Conservation (phyloP, 352 stramenopile species). For the Phytophthora tubulina region DNA sequence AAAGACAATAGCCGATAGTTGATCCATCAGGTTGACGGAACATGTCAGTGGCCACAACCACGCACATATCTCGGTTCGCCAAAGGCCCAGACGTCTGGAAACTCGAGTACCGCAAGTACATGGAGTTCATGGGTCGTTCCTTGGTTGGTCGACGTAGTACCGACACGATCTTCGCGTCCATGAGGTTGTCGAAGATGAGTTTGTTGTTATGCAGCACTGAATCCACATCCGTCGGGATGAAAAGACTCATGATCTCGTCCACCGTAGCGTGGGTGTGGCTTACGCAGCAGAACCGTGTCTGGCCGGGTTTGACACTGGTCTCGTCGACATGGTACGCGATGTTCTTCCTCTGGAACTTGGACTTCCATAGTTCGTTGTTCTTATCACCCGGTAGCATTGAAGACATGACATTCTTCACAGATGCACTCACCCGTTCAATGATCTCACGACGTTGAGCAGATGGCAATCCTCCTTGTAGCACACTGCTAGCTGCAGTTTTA, state of each 20-base stretch:
- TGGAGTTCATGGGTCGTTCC: conserved; percentile 40
- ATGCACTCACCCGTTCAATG: conserved; percentile 25
- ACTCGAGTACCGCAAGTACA: conserved; percentile 42
- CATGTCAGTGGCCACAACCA: conserved; percentile 44
- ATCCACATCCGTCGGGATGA: conserved; percentile 48
- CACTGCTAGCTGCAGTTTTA: not conserved
- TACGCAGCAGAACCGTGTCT: conserved; percentile 63
- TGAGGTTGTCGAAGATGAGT: conserved; percentile 57
- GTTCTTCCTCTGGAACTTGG: conserved; percentile 49
- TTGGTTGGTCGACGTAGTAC: conserved; percentile 42
- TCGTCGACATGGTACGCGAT: conserved; percentile 59
- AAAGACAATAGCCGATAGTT: conserved; percentile 67
- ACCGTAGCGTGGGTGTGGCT: conserved; percentile 46
- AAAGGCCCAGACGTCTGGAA: conserved; percentile 49
- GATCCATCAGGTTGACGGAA: conserved; percentile 47
- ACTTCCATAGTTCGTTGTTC: conserved; percentile 46
- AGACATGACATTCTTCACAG: conserved; percentile 45
- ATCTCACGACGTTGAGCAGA: conserved; percentile 27
- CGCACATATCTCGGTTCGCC: conserved; percentile 48
- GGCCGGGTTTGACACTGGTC: conserved; percentile 34
- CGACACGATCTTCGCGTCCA: conserved; percentile 48
- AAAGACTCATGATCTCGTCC: conserved; percentile 57
- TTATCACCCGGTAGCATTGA: conserved; percentile 49
- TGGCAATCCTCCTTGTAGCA: conserved; percentile 1
- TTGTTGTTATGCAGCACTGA: conserved; percentile 53